These are phyloP conservation scores for Fusarium piperis DNA, from an alignment of 2,329 filamentous ascomycete species.

Conservation along the genomic window DNA sequence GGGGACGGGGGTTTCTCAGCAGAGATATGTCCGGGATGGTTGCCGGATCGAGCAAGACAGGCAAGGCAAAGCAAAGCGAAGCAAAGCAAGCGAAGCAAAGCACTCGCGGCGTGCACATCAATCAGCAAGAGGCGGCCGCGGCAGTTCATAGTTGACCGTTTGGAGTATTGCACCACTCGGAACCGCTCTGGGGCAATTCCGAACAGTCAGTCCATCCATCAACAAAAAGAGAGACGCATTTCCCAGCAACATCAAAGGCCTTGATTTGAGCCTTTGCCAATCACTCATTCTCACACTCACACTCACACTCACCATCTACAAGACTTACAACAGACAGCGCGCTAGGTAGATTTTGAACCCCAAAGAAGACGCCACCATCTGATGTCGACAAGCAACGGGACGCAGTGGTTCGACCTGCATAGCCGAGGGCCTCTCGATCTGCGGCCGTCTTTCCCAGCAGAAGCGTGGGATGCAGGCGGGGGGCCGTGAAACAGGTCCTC, in stretches of 20 bases:
- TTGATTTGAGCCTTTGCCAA: not conserved
- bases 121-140: not conserved
- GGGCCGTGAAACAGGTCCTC: constrained; percentile 39
- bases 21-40: constrained; percentile 9
- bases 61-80: constrained; percentile 8
- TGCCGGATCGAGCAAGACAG: constrained; percentile 24
- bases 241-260: not conserved
- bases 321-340: not conserved
- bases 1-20: constrained; percentile 10
- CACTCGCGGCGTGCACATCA: not conserved
- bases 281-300: not conserved
- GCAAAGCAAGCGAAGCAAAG: not conserved
- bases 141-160: constrained; percentile 10
- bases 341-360: not conserved
- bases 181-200: constrained; percentile 1
- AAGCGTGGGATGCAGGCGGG: constrained; percentile 45
- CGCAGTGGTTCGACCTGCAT: constrained; percentile 49
- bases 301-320: not conserved
- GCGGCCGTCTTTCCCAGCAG: constrained; percentile 47
- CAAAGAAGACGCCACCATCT: constrained; percentile 36
- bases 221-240: constrained; percentile 18
- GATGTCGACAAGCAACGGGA: constrained; percentile 33
- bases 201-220: not conserved
- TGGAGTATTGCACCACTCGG: not conserved
- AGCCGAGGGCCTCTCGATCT: constrained; percentile 52